Base-by-base conservation (phyloP, 345 rosid genomes). In the Lepidium didymum region DNA sequence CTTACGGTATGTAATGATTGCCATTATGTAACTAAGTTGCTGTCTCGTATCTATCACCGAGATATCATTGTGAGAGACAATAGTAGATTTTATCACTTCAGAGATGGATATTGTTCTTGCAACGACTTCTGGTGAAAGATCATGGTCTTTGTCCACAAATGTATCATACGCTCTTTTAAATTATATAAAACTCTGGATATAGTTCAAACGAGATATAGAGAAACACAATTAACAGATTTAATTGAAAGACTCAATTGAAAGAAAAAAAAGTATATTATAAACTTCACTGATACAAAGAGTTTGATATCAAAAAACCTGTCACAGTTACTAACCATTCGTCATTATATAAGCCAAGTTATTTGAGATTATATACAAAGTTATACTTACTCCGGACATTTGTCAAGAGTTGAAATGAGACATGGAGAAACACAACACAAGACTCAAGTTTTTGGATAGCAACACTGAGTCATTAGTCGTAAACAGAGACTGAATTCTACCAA, bases 1-100 rank as follows among this genome's bases (percentile, higher is more conserved):
- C 78, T 85, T 13, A 75, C 81, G 5, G 85, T 83, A 11, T 81
- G 86, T 53, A 80, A 70, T 2, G 87, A 83, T 59, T 85, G 87
- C n/a, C 87, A 81, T 61, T 50, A 78, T 40, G 74, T 81, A 36
- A 83, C 81, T 6, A 83, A 80, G 70, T 79, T 81, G 14, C 66
- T 85, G 10, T 83, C 84, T 35, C 33, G 51, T 34, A 77, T 85
- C 42, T 83, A 81, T 62, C 37, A 55, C 19, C 66, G 73, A 15
- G 82, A 85, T 52, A 83, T 85, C 47, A 75, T 81, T 44, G 86
- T 85, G 63, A 85, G 87, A 80, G 90, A 81, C 51, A 81, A 77
- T 8, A 78, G 72, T 27, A 73, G 87, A 47, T 85, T 85, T 75
- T 85, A 75, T 85, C 82, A 79, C 72, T 85, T 85, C 55, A 76